phyloP scores from a whole-genome alignment of 2,329 filamentous ascomycete species.

The Ophiosphaerella herpotricha region DNA sequence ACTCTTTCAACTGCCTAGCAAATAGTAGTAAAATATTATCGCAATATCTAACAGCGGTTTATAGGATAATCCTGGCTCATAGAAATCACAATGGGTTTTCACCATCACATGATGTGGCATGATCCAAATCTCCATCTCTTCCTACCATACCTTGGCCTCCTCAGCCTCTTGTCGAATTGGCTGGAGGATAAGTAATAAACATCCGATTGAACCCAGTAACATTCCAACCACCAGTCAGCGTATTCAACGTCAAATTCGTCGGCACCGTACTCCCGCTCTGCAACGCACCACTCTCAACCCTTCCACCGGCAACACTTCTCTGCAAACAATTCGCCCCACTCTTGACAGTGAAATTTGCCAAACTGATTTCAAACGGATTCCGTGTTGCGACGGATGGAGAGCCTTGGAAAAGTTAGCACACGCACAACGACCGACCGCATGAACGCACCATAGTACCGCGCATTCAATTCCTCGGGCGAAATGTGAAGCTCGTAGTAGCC shows the following conservation, averaged over 20 bases:
- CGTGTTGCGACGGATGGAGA: slow-evolving; percentile 61
- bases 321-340: slow-evolving; percentile 63
- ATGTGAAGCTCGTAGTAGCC: slow-evolving; percentile 71
- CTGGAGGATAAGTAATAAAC: slow-evolving; percentile 27
- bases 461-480: slow-evolving; percentile 58
- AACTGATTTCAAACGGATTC: slow-evolving; percentile 65
- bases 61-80: too few relatives aligned
- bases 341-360: slow-evolving; percentile 71
- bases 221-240: slow-evolving; percentile 33
- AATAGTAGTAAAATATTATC: too few relatives aligned
- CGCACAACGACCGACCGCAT: too few relatives aligned
- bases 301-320: slow-evolving; percentile 52
- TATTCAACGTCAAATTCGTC: slow-evolving; percentile 41
- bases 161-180: background rate
- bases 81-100: too few relatives aligned
- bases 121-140: too few relatives aligned
- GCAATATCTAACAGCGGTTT: too few relatives aligned
- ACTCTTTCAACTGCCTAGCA: too few relatives aligned
- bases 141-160: too few relatives aligned
- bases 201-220: slow-evolving; percentile 32
- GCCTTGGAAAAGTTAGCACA: slow-evolving; percentile 14
- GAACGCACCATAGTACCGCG: slow-evolving; percentile 63
- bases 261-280: slow-evolving; percentile 48
- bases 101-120: too few relatives aligned
- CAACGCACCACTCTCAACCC: slow-evolving; percentile 57